Evolutionary conservation across 768 basidiomycete genomes (phyloP), one percentile per base, ranked within the genome.

Genomic region (Suillus lakei): DNA sequence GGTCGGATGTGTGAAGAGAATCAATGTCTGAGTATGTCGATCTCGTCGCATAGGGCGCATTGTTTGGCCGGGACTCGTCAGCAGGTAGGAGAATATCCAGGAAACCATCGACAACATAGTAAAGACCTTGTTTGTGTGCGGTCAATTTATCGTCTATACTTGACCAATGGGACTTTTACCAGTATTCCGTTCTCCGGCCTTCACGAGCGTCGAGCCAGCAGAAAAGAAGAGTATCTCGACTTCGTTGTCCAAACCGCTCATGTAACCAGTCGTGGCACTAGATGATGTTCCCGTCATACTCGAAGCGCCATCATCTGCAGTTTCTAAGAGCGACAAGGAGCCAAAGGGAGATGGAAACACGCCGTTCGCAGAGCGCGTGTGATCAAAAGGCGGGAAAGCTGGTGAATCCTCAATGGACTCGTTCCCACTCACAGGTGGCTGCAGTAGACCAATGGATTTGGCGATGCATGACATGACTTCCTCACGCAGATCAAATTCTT

Each of bases 381-480:
- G 73, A 66, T 79, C 86, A 70, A 72, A 77, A 3, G 90, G 84
- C 2, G 81, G 81, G 56, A 89, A 80, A 10, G 83, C 83, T 48
- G 92, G 91, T 0, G 91, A 91, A 3, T 85, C 84, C 67, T 90
- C 89, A 3, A 84, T 77, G 2, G 90, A 91, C 43, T 88, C 88
- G 54, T 80, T 82, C 48, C 85, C 88, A 63, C 89, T 91, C 23
- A 92, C 77, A 3, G 95, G 89, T 4, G 96, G 93, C 68, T 98
- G 96, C 28, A 94, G 80, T 15, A 99, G 83, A 4, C 98, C 98
- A 64, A 99, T 99, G 2, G 95, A 97, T 76, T 97, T 96, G 1
- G 97, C 96, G 66, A 99, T 96, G 76, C 95, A 97, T 1, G 92
- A 91, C 95, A 99, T 96, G 38, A 99, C 96, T 69, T 94, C 96